Base-by-base conservation (phyloP, 441 rosid species). In the Capsella rubella region DNA sequence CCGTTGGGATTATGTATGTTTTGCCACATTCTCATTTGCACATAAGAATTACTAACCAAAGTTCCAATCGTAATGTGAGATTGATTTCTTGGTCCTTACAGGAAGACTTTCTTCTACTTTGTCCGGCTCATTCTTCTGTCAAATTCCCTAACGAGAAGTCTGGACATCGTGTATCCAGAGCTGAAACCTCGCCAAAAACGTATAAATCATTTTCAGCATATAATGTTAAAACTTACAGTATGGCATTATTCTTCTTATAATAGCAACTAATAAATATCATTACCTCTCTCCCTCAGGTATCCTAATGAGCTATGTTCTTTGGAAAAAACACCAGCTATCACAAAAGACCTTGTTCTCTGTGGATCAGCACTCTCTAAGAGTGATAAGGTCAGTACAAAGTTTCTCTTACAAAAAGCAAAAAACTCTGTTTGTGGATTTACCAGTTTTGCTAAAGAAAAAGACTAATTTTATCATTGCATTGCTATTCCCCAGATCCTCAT, bases 361-460 rank as follows among this genome's bases (percentile, higher is more conserved):
- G 98, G 96, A 81, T 91, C 97, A 75, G 93, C 92, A 70, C 81
- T 94, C 70, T 87, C 92, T 75, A 69, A 83, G 12, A 83, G 89
- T 70, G 95, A 94, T 18, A 90, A 81, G 95, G 98, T 93, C 63
- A 67, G 90, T 79, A 73, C 40, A 34, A 40, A 67, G 42, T 18
- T 67, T 10, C 54, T 71, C 45, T 34, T 70, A 21, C 32, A 66
- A 9, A 27, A 13, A 34, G 5, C 56, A 65, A 37, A 34, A 37
- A 53, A 37, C 16, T 49, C 43, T 29, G 54, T 49, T 34, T 43
- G 56, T 74, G 50, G 32, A 57, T 62, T 35, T 50, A 42, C 45
- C 49, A 15, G 15, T 57, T 12, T 52, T 72, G 21, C n/a, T 75
- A 37, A 37, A 28, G 10, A 5, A 52, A 45, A 69, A 46, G 69